These are phyloP conservation scores for Candida glucosophila DNA, from an alignment of 1,139 yeast species.

Conservation along the genomic window DNA sequence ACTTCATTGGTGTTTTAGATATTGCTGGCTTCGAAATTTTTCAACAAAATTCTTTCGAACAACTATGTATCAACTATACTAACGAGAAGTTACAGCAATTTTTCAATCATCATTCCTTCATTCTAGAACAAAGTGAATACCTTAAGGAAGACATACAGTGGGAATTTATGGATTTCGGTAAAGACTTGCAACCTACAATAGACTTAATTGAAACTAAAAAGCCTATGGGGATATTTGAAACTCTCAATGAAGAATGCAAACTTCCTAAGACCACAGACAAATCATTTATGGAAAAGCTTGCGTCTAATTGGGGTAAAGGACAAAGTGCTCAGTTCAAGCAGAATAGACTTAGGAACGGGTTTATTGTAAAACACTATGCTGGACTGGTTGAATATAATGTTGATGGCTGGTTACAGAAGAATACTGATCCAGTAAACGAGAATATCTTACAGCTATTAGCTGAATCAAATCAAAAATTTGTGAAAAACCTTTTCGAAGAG, in stretches of 20 bases:
- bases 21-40: constrained; percentile 98
- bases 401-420: constrained; percentile 90
- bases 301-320: constrained; percentile 52
- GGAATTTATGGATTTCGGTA: constrained; percentile 97
- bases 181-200: constrained; percentile 89
- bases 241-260: constrained; percentile 91
- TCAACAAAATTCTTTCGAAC: constrained; percentile 87
- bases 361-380: constrained; percentile 85
- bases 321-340: constrained; percentile 55
- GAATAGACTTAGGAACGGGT: constrained; percentile 62
- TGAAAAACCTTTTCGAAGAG: constrained; percentile 18
- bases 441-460: constrained; percentile 53
- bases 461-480: constrained; percentile 46
- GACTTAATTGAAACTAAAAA: constrained; percentile 73
- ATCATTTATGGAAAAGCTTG: constrained; percentile 75
- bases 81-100: constrained; percentile 95
- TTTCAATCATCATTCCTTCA: constrained; percentile 96
- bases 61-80: constrained; percentile 91
- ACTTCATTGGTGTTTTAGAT: constrained; percentile 88
- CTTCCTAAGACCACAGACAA: constrained; percentile 85
- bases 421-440: constrained; percentile 87
- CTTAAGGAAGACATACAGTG: constrained; percentile 89
- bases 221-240: constrained; percentile 83
- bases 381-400: constrained; percentile 90
- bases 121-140: constrained; percentile 93